phyloP scores from a whole-genome alignment of 768 basidiomycete species.

The Lentinus tigrinus region DNA sequence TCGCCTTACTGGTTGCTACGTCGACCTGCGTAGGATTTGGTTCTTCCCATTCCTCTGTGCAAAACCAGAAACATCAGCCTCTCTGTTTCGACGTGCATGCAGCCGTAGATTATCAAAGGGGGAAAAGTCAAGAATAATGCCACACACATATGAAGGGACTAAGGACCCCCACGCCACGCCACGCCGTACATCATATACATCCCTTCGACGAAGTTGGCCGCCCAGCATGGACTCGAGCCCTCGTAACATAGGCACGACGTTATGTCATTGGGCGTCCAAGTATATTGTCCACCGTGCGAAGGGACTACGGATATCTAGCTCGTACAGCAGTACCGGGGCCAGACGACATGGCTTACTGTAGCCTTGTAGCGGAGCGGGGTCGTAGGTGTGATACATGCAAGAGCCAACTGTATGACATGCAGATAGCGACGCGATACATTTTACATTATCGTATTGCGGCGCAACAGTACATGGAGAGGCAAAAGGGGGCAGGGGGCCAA shows the following conservation, averaged over 20 bases:
- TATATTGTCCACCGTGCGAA: constrained; percentile 4
- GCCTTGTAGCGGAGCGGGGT: not conserved
- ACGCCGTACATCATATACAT: too few relatives aligned
- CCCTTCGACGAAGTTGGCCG: not conserved
- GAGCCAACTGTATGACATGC: not conserved
- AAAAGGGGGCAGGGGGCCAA: constrained; percentile 22
- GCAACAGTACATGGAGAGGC: constrained; percentile 24
- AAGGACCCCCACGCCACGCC: too few relatives aligned
- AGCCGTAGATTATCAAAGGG: too few relatives aligned
- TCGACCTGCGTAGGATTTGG: constrained; percentile 51
- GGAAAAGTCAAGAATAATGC: not conserved
- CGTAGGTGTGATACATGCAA: not conserved
- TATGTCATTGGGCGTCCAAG: not conserved
- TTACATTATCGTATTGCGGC: constrained; percentile 17
- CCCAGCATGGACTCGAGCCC: not conserved
- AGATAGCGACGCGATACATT: not conserved
- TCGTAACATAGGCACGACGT: not conserved
- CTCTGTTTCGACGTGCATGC: not conserved
- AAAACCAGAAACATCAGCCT: constrained; percentile 28
- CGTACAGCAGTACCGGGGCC: not conserved
- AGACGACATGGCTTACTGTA: not conserved
- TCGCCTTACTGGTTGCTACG: not conserved
- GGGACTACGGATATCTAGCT: constrained; percentile 2
- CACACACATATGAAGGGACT: not conserved
- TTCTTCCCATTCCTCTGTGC: constrained; percentile 73